These are phyloP conservation scores for Carex littledalei DNA, from an alignment of 176 grass and related monocot genomes.

Conservation along the genomic window DNA sequence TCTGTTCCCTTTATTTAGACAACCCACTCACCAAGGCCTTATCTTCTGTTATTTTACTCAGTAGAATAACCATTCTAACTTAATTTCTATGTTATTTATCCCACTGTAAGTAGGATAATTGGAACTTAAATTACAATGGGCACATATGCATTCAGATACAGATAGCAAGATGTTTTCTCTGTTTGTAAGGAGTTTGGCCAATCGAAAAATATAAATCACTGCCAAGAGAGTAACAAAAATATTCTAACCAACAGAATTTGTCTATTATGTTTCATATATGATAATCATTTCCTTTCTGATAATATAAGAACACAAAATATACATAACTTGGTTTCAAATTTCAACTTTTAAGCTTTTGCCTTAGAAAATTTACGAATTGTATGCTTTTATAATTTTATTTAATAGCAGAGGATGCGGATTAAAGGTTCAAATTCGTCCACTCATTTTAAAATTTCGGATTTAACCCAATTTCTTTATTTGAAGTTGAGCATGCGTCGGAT, in stretches of 20 bases:
- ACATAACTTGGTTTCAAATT: not conserved
- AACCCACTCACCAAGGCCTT: not conserved
- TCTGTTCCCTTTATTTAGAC: constrained; percentile 11
- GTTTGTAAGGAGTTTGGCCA: not conserved
- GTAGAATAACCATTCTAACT: not conserved
- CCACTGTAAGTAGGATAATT: not conserved
- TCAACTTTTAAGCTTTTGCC: not conserved
- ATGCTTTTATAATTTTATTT: not conserved
- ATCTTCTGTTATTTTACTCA: not conserved
- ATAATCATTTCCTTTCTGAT: not conserved
- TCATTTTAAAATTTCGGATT: not conserved
- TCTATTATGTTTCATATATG: not conserved
- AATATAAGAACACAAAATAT: not conserved
- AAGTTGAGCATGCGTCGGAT: constrained; percentile 1
- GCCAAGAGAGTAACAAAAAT: not conserved
- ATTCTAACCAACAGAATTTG: not conserved
- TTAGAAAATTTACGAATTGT: not conserved
- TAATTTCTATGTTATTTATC: not conserved
- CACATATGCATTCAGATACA: too few species aligned
- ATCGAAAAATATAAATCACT: not conserved
- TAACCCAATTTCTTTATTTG: not conserved
- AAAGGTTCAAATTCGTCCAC: too few species aligned
- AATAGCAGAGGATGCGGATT: not conserved
- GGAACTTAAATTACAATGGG: too few species aligned
- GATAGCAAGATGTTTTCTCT: not conserved